A percentile compares a stretch with the other conserved stretches of the same genome.
Evolutionary conservation across 2,329 filamentous ascomycete species (phyloP).

Genomic region (Aspergillus sp.): DNA sequence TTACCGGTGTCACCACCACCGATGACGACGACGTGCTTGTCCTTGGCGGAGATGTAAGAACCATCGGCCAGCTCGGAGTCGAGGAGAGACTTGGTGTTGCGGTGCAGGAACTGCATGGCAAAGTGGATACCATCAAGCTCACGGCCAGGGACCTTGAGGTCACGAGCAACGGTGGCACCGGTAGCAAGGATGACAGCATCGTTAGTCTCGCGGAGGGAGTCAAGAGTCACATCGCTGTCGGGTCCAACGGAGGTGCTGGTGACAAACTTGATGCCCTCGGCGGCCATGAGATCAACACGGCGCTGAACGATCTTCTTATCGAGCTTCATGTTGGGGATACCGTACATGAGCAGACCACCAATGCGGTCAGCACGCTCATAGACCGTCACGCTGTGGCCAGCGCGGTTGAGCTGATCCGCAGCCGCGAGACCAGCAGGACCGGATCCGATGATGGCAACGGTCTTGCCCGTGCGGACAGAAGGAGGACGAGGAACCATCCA

Average conservation of each 20-base stretch:
- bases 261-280: conserved; percentile 83
- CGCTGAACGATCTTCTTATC: conserved; percentile 97
- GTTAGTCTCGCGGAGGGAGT: conserved; percentile 72
- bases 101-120: conserved; percentile 96
- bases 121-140: conserved; percentile 90
- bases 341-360: conserved; percentile 95
- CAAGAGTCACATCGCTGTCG: conserved; percentile 67
- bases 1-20: conserved; percentile 98
- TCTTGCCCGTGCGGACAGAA: conserved; percentile 82
- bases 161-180: conserved; percentile 89
- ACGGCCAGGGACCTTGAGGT: conserved; percentile 87
- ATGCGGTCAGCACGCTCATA: conserved; percentile 91
- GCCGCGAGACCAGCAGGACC: conserved; percentile 88
- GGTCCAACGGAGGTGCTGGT: conserved; percentile 79
- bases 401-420: conserved; percentile 92
- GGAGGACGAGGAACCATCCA: conserved; percentile 92
- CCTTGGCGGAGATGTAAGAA: conserved; percentile 90
- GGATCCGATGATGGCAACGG: conserved; percentile 84
- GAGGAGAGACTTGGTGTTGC: conserved; percentile 95
- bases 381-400: conserved; percentile 84
- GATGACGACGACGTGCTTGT: conserved; percentile 94
- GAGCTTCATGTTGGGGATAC: conserved; percentile 99
- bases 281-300: conserved; percentile 91
- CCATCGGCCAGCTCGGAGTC: conserved; percentile 86
- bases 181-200: conserved; percentile 91